A percentile compares a stretch with the other conserved stretches of the same genome.
phyloP scores from a whole-genome alignment of 176 grass and related monocot species.

The Eremochloa ophiuroides region DNA sequence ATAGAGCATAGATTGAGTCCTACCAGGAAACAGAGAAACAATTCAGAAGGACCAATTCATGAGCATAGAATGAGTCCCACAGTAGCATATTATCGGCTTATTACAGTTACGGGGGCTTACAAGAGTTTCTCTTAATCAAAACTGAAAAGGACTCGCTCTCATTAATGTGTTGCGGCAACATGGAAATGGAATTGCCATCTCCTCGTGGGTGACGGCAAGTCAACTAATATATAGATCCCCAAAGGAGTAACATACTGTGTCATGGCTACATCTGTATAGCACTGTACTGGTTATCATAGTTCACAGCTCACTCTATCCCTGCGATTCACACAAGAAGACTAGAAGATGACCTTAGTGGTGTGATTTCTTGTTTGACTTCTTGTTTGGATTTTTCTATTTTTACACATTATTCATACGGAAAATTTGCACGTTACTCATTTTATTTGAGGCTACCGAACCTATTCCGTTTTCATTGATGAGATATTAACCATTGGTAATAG shows the following conservation, averaged over 20 bases:
- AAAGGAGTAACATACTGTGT: background rate
- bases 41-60: background rate
- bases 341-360: background rate
- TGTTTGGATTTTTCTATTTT: too few relatives aligned
- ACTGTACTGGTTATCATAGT: background rate
- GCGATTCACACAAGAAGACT: background rate
- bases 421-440: too few relatives aligned
- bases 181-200: background rate
- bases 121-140: background rate
- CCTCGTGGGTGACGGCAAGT: background rate
- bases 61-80: background rate
- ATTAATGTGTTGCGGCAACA: background rate
- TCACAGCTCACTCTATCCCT: background rate
- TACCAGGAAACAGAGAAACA: background rate
- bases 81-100: background rate
- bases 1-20: conserved; percentile 27
- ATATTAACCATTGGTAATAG: too few relatives aligned
- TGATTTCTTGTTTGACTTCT: background rate
- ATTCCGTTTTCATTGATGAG: too few relatives aligned
- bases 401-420: too few relatives aligned
- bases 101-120: background rate
- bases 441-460: too few relatives aligned
- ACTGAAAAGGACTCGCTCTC: background rate
- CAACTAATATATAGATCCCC: background rate
- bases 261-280: background rate